Base-by-base conservation (phyloP, 2,329 filamentous ascomycete species). In the Fusarium mangiferae region DNA sequence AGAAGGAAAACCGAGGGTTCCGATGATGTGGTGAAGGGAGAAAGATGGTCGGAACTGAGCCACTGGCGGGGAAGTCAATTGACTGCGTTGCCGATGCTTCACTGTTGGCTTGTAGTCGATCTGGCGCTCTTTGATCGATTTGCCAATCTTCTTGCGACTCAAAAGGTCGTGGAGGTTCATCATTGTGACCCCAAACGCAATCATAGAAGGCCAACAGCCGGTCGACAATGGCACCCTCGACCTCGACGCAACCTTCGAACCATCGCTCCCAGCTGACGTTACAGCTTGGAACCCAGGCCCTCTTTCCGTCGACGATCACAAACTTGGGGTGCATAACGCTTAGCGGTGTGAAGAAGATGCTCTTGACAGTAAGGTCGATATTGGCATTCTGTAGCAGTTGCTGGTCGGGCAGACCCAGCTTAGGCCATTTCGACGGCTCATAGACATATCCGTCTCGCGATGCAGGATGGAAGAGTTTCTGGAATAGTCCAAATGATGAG, bases 251-350 rank as follows among this genome's bases (percentile, higher is more conserved):
- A 0, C 92, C 93, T 80, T 97, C 94, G 33, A 96, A 91, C 94
- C 94, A 97, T n/a, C 90, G 83, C 81, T 96, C 94, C 93, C 93
- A 96, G 78, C 92, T 95, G 9, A 97, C 90, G 76, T 97, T 97
- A 81, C 93, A 95, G 76, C 92, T 94, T 0, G 94, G 94, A 15
- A 96, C 81, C 76, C 92, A 91, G 0, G 92, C 92, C 6, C 83
- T 86, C 38, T 84, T 81, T 2, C 91, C 87, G 79, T 97, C 94
- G 3, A 96, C 81, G 20, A 96, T 86, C 42, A 96, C 86, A 75
- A 94, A 96, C 78, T 97, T 97, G 1, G 94, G 92, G 79, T 97
- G 94, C 90, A 96, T 93, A n/a, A 97, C 92, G 77, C 93, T 94
- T 68, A 96, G 91, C 0, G 94, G 94, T 6, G 91, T 85, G 71